phyloP scores from a whole-genome alignment of 2,329 filamentous ascomycete genomes.

The Colletotrichum sp. region DNA sequence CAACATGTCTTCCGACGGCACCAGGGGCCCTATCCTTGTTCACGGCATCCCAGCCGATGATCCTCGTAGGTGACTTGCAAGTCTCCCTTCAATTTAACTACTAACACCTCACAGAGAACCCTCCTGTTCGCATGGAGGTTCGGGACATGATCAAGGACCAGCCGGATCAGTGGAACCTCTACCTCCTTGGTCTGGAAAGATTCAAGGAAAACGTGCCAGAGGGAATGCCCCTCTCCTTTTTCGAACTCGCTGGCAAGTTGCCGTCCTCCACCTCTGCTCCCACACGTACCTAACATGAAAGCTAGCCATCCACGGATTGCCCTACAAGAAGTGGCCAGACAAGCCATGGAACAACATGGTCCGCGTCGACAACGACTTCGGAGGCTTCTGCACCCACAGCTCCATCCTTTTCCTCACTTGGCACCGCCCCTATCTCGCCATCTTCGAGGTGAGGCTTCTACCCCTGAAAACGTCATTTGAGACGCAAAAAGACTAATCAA shows the following conservation, averaged over 20 bases:
- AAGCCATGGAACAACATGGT: conserved; percentile 18
- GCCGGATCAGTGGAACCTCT: conserved; percentile 18
- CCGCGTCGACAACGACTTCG: conserved; percentile 36
- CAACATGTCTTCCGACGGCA: conserved; percentile 15
- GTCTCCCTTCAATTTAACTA: accelerated
- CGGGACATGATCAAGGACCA: conserved; percentile 15
- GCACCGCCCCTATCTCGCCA: conserved; percentile 69
- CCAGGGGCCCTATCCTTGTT: not conserved
- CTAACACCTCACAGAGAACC: not conserved
- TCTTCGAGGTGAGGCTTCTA: conserved; percentile 57
- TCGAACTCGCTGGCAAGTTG: conserved; percentile 3
- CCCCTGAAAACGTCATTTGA: not conserved
- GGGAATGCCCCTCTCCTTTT: conserved; percentile 5
- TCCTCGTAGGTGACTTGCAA: not conserved
- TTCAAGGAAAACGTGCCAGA: conserved; percentile 6
- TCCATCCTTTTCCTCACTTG: conserved; percentile 67
- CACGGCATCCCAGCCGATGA: conserved; percentile 3
- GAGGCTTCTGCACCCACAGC: conserved; percentile 71
- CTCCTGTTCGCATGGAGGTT: conserved; percentile 11
- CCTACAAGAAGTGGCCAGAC: conserved; percentile 31
- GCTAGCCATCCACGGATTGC: conserved; percentile 37
- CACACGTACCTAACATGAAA: not conserved
- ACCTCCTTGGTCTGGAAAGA: conserved; percentile 11
- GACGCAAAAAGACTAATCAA: not conserved
- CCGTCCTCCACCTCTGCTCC: not conserved